Evolutionary conservation across 2,329 filamentous ascomycete species (phyloP).

Genomic region (Trichoderma afroharzianum): DNA sequence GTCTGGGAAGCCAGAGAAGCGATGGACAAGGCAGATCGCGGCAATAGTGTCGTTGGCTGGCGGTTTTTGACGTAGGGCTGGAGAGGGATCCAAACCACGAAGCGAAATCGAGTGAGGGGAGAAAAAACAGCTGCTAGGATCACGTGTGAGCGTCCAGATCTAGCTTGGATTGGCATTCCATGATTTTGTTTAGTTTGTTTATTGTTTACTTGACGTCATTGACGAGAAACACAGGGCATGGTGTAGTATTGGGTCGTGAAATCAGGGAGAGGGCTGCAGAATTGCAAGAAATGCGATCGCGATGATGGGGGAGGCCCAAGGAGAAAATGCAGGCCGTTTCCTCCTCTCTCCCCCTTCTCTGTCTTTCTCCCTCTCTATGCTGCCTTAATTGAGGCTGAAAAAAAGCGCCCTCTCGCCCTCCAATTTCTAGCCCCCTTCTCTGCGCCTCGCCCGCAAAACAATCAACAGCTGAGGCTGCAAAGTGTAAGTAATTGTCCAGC

Average conservation of each 20-base stretch:
- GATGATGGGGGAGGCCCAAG: not conserved
- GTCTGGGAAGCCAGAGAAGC: not conserved
- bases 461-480: not conserved
- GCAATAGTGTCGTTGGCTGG: constrained; percentile 3
- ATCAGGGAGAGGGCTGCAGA: not conserved
- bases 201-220: constrained; percentile 14
- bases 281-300: not conserved
- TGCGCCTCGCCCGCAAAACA: not conserved
- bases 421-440: not conserved
- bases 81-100: not conserved
- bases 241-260: not conserved
- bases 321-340: not conserved
- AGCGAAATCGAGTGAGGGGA: not conserved
- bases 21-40: constrained; percentile 10
- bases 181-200: not conserved
- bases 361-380: not conserved
- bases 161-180: not conserved
- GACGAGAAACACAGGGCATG: not conserved
- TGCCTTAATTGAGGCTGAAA: not conserved
- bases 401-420: not conserved
- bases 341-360: not conserved
- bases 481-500: not conserved
- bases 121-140: not conserved
- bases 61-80: not conserved
- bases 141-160: not conserved